Evolutionary conservation across 1,284 basidiomycete species (phyloP).

Genomic region (Puccinia polysora): DNA sequence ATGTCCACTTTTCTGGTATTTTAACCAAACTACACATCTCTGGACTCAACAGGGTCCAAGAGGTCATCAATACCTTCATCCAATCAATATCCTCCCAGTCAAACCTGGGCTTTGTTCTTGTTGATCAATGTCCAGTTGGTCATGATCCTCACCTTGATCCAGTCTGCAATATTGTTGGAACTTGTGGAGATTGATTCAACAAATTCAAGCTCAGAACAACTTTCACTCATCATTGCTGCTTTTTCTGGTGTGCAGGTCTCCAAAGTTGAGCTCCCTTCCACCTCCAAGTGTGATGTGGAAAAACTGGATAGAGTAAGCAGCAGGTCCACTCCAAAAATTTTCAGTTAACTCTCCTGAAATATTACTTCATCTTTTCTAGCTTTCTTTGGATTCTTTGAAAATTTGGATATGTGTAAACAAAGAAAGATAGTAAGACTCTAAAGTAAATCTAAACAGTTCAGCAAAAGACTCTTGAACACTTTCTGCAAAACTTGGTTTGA

Average conservation of each 20-base stretch:
- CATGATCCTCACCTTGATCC: constrained; percentile 44
- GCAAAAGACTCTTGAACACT: too few relatives aligned
- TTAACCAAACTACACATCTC: constrained; percentile 48
- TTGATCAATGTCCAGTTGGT: constrained; percentile 6
- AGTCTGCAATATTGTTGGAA: constrained; percentile 62
- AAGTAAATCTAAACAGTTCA: too few relatives aligned
- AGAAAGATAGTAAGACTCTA: too few relatives aligned
- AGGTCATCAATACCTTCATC: constrained; percentile 22
- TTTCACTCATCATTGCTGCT: constrained; percentile 85
- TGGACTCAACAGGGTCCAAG: constrained; percentile 47
- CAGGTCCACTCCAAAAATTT: too few relatives aligned
- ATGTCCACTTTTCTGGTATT: constrained; percentile 49
- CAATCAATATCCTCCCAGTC: constrained; percentile 10
- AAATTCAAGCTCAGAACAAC: constrained; percentile 97
- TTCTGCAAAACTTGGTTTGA: too few relatives aligned
- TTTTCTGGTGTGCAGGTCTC: constrained; percentile 88
- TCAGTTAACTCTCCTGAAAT: too few relatives aligned
- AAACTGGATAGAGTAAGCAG: too few relatives aligned
- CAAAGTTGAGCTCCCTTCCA: constrained; percentile 62
- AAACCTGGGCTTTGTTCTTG: constrained; percentile 18
- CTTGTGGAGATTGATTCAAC: constrained; percentile 94
- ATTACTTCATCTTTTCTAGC: too few relatives aligned
- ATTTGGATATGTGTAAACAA: too few relatives aligned
- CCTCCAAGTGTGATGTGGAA: too few relatives aligned
- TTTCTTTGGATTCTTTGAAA: too few relatives aligned